A percentile compares a stretch with the other conserved stretches of the same genome.
Conservation (phyloP, 805 yeast species). For the Candida sanyiensis region DNA sequence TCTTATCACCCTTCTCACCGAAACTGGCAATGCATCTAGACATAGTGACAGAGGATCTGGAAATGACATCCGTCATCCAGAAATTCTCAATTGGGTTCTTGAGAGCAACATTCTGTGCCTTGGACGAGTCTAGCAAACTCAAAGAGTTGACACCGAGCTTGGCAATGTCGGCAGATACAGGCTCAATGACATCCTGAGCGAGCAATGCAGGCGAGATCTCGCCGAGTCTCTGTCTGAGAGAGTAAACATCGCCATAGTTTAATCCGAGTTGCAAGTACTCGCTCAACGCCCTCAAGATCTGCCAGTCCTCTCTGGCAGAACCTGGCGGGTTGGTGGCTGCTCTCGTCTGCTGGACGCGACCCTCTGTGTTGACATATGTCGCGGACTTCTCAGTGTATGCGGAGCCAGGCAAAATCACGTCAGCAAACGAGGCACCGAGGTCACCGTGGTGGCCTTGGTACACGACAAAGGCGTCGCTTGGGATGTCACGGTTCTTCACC, state of each 20-base stretch:
- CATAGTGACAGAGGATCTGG: slow-evolving; percentile 86
- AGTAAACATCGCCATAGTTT: slow-evolving; percentile 69
- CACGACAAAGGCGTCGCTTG: slow-evolving; percentile 79
- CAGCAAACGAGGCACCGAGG: slow-evolving; percentile 81
- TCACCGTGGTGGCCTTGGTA: slow-evolving; percentile 94
- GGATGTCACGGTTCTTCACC: slow-evolving; percentile 59
- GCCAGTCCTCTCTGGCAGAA: slow-evolving; percentile 89
- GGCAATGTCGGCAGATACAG: slow-evolving; percentile 52
- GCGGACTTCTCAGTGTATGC: slow-evolving; percentile 86
- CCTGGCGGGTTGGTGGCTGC: slow-evolving; percentile 89
- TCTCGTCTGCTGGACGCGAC: slow-evolving; percentile 77
- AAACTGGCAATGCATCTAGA: slow-evolving; percentile 75
- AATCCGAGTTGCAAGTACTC: slow-evolving; percentile 67
- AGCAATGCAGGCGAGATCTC: slow-evolving; percentile 79
- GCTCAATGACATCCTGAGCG: slow-evolving; percentile 70
- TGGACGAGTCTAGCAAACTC: slow-evolving; percentile 30
- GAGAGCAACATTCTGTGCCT: slow-evolving; percentile 43
- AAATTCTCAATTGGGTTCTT: slow-evolving; percentile 74
- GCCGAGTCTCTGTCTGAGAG: slow-evolving; percentile 62
- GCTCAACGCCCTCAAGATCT: slow-evolving; percentile 73
- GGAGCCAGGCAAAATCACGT: slow-evolving; percentile 79
- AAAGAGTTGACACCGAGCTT: slow-evolving; percentile 48
- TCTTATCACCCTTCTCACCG: slow-evolving; percentile 60
- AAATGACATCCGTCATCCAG: slow-evolving; percentile 82
- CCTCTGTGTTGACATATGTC: slow-evolving; percentile 85